These are phyloP conservation scores for Ophiorrhiza pumila DNA, from an alignment of 257 asterid genomes.

Conservation along the genomic window DNA sequence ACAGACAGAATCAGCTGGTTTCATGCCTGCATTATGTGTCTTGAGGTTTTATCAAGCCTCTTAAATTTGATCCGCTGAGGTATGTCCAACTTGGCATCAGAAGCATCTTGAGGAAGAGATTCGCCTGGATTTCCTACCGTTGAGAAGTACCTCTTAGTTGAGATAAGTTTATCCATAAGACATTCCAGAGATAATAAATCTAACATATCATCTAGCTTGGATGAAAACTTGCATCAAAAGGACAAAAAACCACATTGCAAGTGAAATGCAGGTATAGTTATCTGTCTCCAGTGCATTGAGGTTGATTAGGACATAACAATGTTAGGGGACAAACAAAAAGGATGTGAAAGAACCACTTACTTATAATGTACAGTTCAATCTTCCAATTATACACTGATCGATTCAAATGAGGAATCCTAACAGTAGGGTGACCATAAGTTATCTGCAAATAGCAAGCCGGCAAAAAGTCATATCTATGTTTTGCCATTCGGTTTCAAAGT, in stretches of 20 bases:
- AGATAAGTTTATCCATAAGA: too few species aligned
- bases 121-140: too few species aligned
- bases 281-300: too few species aligned
- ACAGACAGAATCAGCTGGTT: background rate
- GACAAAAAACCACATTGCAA: too few species aligned
- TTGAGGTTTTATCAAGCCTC: too few species aligned
- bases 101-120: too few species aligned
- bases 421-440: constrained; percentile 91
- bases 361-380: constrained; percentile 69
- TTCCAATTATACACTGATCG: constrained; percentile 76
- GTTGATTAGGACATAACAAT: background rate
- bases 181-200: too few species aligned
- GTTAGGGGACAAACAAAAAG: background rate
- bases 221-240: too few species aligned
- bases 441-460: constrained; percentile 49
- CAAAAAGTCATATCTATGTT: constrained; percentile 11
- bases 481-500: constrained; percentile 4
- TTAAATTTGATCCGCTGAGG: too few species aligned
- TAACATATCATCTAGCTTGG: too few species aligned
- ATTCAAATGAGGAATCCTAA: constrained; percentile 73
- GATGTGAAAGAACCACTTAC: constrained; percentile 44
- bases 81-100: too few species aligned
- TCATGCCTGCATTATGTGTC: constrained; percentile 88
- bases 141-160: too few species aligned
- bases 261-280: background rate